A percentile compares a stretch with the other conserved stretches of the same genome.
These are phyloP conservation scores for Trametes meyenii DNA, from an alignment of 768 basidiomycete genomes.

Conservation along the genomic window DNA sequence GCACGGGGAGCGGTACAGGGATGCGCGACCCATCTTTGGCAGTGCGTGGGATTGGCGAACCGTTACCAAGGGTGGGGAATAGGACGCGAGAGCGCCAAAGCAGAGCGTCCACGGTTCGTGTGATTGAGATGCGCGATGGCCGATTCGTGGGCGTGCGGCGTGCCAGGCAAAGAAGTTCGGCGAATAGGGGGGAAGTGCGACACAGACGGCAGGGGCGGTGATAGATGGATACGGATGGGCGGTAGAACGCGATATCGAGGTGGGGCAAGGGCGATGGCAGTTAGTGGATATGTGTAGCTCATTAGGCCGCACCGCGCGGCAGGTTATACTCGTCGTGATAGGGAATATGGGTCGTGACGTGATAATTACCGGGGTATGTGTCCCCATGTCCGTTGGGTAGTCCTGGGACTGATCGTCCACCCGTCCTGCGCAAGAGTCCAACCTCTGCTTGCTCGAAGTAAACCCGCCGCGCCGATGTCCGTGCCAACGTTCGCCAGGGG, in stretches of 20 bases:
- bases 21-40: constrained; percentile 1
- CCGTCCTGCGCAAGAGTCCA: constrained; percentile 8
- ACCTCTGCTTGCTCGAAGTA: not conserved
- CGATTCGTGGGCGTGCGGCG: constrained; percentile 6
- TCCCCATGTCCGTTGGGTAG: constrained; percentile 4
- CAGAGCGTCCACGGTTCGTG: constrained; percentile 12
- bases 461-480: constrained; percentile 10
- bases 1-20: not conserved
- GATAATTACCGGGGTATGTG: constrained; percentile 25
- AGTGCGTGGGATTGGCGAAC: constrained; percentile 17
- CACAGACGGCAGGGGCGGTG: constrained; percentile 4
- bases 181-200: constrained; percentile 4
- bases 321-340: constrained; percentile 23
- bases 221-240: constrained; percentile 19
- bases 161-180: not conserved
- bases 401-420: constrained; percentile 4
- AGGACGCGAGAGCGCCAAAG: not conserved
- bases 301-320: constrained; percentile 26
- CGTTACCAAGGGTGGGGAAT: constrained; percentile 1
- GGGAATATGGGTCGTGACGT: constrained; percentile 26
- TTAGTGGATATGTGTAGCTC: constrained; percentile 25
- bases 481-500: constrained; percentile 11
- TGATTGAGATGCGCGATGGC: constrained; percentile 19
- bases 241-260: constrained; percentile 12
- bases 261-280: not conserved